phyloP scores from a whole-genome alignment of 495 filamentous ascomycete species.

The Apodospora peruviana region DNA sequence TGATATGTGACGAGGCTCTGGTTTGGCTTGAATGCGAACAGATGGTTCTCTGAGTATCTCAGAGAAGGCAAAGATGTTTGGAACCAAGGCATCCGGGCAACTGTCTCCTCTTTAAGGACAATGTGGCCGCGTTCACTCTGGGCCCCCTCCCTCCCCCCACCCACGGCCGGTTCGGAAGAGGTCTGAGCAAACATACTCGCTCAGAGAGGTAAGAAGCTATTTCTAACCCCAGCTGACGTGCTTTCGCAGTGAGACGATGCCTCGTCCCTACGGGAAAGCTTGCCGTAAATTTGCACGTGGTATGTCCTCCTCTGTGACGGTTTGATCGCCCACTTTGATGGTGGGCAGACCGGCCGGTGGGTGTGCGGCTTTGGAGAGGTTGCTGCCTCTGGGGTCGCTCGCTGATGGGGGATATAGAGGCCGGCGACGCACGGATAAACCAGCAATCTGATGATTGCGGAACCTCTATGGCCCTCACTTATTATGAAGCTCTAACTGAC shows the following conservation, averaged over 20 bases:
- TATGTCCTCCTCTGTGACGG: conserved; percentile 10
- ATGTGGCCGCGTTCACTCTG: not conserved
- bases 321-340: conserved; percentile 25
- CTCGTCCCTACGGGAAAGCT: conserved; percentile 12
- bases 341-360: conserved; percentile 8
- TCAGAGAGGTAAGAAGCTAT: conserved; percentile 3
- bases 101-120: conserved; percentile 17
- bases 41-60: not conserved
- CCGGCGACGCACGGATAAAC: conserved; percentile 22
- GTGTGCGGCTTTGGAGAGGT: conserved; percentile 12
- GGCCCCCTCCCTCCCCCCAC: conserved; percentile 8
- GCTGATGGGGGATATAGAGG: conserved; percentile 17
- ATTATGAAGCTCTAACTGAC: conserved; percentile 18
- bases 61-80: not conserved
- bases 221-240: conserved; percentile 8
- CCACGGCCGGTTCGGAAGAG: conserved; percentile 4
- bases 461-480: conserved; percentile 11
- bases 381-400: conserved; percentile 7
- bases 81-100: conserved; percentile 4
- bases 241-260: conserved; percentile 8
- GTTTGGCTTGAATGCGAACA: not conserved
- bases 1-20: not conserved
- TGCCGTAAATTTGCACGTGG: conserved; percentile 24
- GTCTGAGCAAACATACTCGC: conserved; percentile 19
- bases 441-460: conserved; percentile 21